These are phyloP conservation scores for Ustilago cynodontis DNA, from an alignment of 1,284 basidiomycete species.

Conservation along the genomic window DNA sequence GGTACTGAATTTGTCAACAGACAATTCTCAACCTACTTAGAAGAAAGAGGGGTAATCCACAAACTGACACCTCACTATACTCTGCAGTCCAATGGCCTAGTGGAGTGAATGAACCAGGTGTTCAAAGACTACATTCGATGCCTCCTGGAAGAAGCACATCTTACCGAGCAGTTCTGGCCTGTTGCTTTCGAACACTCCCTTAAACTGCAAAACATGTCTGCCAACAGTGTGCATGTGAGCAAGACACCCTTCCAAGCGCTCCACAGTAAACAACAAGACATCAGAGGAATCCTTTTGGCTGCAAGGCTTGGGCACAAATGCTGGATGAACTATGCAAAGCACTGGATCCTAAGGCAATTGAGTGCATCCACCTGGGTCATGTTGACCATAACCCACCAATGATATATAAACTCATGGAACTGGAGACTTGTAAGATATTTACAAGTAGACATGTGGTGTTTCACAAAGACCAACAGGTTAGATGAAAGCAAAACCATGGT, in stretches of 20 bases:
- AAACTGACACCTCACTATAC: neutral
- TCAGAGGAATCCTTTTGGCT: conserved; percentile 1
- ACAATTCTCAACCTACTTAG: neutral
- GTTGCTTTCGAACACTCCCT: neutral
- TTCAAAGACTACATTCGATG: neutral
- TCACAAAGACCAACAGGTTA: too few species aligned
- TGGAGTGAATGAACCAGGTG: conserved; percentile 1
- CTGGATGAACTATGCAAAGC: neutral
- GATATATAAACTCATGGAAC: neutral
- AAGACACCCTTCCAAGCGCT: neutral
- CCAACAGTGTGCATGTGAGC: neutral
- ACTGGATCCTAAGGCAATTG: neutral
- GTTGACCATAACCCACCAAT: conserved; percentile 1
- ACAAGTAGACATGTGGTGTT: neutral
- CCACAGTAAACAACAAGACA: neutral
- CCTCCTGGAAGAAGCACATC: neutral
- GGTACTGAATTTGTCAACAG: neutral
- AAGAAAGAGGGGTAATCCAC: neutral
- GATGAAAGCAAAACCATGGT: too few species aligned
- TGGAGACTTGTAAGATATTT: neutral
- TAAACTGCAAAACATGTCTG: neutral
- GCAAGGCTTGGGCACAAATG: neutral
- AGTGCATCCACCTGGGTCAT: conserved; percentile 2
- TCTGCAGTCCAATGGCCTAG: conserved; percentile 2
- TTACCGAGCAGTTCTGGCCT: neutral